phyloP scores from a whole-genome alignment of 2,329 filamentous ascomycete species.

The Thelonectria rubi region DNA sequence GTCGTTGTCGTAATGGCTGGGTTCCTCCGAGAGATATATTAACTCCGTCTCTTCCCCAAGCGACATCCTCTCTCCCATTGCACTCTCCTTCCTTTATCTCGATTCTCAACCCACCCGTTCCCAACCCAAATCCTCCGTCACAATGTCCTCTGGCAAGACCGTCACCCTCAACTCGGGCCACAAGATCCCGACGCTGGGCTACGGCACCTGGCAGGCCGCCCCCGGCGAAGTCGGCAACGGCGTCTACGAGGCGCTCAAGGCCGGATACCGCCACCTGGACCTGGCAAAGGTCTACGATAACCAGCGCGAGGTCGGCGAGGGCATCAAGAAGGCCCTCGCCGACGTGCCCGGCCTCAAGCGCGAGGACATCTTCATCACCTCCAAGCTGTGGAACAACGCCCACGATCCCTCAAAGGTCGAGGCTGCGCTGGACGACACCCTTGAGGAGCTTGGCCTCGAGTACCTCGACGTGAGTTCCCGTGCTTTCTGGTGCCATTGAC shows the following conservation, averaged over 20 bases:
- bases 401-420: conserved; percentile 69
- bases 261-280: conserved; percentile 71
- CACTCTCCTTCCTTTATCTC: conserved; percentile 3
- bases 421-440: conserved; percentile 63
- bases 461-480: conserved; percentile 59
- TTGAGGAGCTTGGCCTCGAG: conserved; percentile 64
- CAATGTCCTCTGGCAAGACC: conserved; percentile 63
- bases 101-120: not conserved
- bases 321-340: conserved; percentile 57
- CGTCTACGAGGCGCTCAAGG: conserved; percentile 69
- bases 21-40: conserved; percentile 1
- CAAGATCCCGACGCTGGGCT: conserved; percentile 69
- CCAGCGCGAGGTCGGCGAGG: conserved; percentile 66
- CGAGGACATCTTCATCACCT: conserved; percentile 69
- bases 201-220: conserved; percentile 73
- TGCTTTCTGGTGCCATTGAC: not conserved
- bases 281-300: conserved; percentile 69
- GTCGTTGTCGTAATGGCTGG: conserved; percentile 8
- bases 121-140: not conserved
- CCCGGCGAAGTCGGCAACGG: conserved; percentile 71
- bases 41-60: not conserved
- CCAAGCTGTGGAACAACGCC: conserved; percentile 71
- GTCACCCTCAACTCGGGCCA: conserved; percentile 71
- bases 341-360: conserved; percentile 62
- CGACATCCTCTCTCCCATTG: not conserved